These are phyloP conservation scores for Pilasporangium apinafurcum DNA, from an alignment of 352 stramenopile species.

Conservation along the genomic window DNA sequence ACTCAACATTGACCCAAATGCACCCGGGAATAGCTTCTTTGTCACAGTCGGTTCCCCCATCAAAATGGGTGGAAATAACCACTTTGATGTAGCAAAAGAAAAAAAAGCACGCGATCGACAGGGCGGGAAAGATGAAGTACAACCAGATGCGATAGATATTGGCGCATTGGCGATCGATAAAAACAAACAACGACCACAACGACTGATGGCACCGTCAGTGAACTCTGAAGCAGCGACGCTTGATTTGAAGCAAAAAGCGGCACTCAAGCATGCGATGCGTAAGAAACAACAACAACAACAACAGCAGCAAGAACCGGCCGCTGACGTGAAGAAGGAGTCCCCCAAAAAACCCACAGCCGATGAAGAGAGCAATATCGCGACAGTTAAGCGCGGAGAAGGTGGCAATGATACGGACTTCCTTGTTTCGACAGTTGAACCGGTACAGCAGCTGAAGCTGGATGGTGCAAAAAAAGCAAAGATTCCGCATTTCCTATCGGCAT, in stretches of 20 bases:
- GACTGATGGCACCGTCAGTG: constrained; percentile 14
- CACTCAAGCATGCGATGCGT: constrained; percentile 35
- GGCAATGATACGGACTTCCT: constrained; percentile 48
- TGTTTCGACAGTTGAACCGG: constrained; percentile 35
- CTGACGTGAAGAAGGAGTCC: constrained; percentile 10
- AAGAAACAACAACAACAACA: constrained; percentile 28
- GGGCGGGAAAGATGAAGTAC: constrained; percentile 6
- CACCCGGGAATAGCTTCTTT: constrained; percentile 56
- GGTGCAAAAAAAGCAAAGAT: constrained; percentile 72
- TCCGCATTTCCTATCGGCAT: constrained; percentile 57
- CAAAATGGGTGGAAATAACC: constrained; percentile 52
- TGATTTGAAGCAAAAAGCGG: constrained; percentile 50
- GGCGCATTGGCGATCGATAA: constrained; percentile 6
- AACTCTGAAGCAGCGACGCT: constrained; percentile 48
- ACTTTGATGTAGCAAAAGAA: constrained; percentile 20
- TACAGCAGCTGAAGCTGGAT: constrained; percentile 59
- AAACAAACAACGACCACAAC: constrained; percentile 8
- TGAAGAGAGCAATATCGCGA: constrained; percentile 30
- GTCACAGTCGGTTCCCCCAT: constrained; percentile 65
- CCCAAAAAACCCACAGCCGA: constrained; percentile 15
- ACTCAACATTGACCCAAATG: constrained; percentile 22
- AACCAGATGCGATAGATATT: constrained; percentile 8
- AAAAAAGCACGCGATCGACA: no score
- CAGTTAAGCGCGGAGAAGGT: constrained; percentile 21
- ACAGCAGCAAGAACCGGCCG: constrained; percentile 5